These are phyloP conservation scores for Colletotrichum zoysiae DNA, from an alignment of 2,329 filamentous ascomycete species.

Conservation along the genomic window DNA sequence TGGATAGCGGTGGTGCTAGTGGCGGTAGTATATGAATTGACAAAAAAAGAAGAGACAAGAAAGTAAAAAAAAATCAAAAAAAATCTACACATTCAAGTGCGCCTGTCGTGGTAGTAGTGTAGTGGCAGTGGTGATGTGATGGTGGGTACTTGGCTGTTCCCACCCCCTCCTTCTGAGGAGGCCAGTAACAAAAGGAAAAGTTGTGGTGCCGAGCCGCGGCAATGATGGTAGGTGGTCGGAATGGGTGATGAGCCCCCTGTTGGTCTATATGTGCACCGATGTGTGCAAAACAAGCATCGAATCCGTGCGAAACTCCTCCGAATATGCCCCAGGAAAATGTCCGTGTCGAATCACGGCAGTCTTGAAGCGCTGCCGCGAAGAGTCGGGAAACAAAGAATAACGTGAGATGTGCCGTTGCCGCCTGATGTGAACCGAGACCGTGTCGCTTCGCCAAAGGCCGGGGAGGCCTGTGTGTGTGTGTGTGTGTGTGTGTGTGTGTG, in stretches of 20 bases:
- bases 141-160: neutral
- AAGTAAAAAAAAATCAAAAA: neutral
- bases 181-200: conserved; percentile 12
- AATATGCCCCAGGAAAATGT: conserved; percentile 24
- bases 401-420: conserved; percentile 18
- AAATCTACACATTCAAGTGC: neutral
- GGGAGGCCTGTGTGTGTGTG: neutral
- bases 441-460: conserved; percentile 3
- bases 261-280: conserved; percentile 21
- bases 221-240: conserved; percentile 15
- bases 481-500: conserved; percentile 11
- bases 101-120: neutral
- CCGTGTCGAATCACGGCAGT: conserved; percentile 26
- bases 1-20: conserved; percentile 1
- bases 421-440: conserved; percentile 17
- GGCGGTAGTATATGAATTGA: conserved; percentile 16
- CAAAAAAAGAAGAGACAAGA: neutral
- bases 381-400: conserved; percentile 20
- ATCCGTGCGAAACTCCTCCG: conserved; percentile 21
- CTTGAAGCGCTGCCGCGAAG: conserved; percentile 12
- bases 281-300: conserved; percentile 13
- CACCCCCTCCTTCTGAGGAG: neutral
- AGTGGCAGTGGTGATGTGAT: neutral
- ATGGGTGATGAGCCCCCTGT: conserved; percentile 11
- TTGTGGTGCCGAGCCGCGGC: conserved; percentile 21